These are phyloP conservation scores for Diospyros kaki DNA, from an alignment of 148 eudicot genomes.

Conservation along the genomic window DNA sequence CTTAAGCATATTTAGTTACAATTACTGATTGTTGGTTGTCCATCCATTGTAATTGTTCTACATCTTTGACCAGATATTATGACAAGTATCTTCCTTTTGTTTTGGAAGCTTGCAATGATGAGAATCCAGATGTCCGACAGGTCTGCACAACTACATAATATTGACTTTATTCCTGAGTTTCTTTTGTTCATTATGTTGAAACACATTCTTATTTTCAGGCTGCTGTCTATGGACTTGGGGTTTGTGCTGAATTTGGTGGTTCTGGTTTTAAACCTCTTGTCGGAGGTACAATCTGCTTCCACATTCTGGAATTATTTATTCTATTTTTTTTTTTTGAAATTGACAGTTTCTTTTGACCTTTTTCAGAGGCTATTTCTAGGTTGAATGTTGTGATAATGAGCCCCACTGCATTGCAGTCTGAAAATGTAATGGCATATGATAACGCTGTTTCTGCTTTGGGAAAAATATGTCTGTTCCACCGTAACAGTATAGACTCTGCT, in stretches of 20 bases:
- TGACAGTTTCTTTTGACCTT: slow-evolving; percentile 4
- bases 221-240: slow-evolving; percentile 99
- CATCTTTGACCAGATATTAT: slow-evolving; percentile 57
- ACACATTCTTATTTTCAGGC: slow-evolving; percentile 47
- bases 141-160: slow-evolving; percentile 25
- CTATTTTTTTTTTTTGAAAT: not conserved
- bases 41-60: not conserved
- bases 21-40: not conserved
- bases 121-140: slow-evolving; percentile 81
- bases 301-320: not conserved
- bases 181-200: slow-evolving; percentile 12
- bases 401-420: slow-evolving; percentile 59
- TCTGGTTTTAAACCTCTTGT: slow-evolving; percentile 79
- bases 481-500: slow-evolving; percentile 71
- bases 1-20: not conserved
- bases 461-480: slow-evolving; percentile 80
- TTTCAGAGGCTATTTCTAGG: slow-evolving; percentile 90
- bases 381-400: slow-evolving; percentile 66
- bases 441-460: slow-evolving; percentile 96
- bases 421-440: slow-evolving; percentile 88
- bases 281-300: slow-evolving; percentile 48
- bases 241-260: slow-evolving; percentile 97
- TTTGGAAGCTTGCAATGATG: slow-evolving; percentile 90
- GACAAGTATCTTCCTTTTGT: slow-evolving; percentile 83
- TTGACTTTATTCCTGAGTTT: not conserved